A percentile compares a stretch with the other conserved stretches of the same genome.
Conservation (phyloP, 352 stramenopile genomes). For the Pythium scleroteichum region DNA sequence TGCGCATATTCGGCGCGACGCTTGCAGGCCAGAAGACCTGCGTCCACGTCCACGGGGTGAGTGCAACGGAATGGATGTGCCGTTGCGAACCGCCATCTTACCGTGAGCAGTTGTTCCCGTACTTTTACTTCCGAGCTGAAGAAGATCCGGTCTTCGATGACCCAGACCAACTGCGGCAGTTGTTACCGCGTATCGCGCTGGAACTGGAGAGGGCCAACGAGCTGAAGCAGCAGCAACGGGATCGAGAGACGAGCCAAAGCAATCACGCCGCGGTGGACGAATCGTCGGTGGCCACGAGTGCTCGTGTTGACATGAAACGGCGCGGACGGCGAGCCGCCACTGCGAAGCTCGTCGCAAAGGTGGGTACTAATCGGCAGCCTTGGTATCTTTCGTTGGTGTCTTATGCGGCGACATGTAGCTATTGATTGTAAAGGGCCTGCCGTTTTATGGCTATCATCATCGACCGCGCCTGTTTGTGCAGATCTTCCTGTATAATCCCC, state of each 20-base stretch:
- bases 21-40: conserved; percentile 89
- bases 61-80: not conserved
- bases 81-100: too few relatives aligned
- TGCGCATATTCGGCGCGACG: conserved; percentile 90
- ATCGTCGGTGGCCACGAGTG: not conserved
- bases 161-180: conserved; percentile 42
- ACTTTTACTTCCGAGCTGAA: conserved; percentile 87
- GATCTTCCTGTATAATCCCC: conserved; percentile 89
- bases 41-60: conserved; percentile 88
- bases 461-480: conserved; percentile 81
- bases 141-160: conserved; percentile 70
- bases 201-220: conserved; percentile 66
- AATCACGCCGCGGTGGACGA: not conserved
- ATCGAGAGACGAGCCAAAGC: conserved; percentile 1
- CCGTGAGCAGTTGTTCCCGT: conserved; percentile 72
- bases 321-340: not conserved
- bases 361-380: conserved; percentile 25
- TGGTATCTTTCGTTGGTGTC: not conserved
- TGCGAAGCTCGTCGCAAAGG: conserved; percentile 68
- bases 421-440: conserved; percentile 82
- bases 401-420: conserved; percentile 46
- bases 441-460: conserved; percentile 90
- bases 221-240: conserved; percentile 42
- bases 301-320: not conserved
- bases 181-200: conserved; percentile 70